Evolutionary conservation across 2,329 filamentous ascomycete genomes (phyloP), one percentile per base, ranked within the genome.

Genomic region (Cladosporium sp.): DNA sequence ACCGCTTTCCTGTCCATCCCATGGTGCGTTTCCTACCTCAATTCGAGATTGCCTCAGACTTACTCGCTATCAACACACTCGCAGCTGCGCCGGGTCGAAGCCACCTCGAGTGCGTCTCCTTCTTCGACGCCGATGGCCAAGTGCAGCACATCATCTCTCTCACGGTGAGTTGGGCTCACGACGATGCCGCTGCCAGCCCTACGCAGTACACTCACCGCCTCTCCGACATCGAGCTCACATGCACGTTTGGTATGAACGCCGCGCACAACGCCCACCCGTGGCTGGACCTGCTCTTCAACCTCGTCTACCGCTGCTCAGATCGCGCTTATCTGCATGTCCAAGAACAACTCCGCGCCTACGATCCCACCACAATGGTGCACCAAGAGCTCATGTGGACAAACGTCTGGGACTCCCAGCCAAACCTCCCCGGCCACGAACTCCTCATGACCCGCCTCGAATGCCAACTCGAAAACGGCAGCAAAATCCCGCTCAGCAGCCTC

Each of bases 271-370:
- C 36, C 12, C 36, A 47, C n/a, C 38, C 58, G 14, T 59, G 58
- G 58, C 36, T 59, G 7, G 26, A 44, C 24, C 26, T 59, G 15
- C 36, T 59, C 12, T 21, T 30, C 58, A 28, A 59, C 24, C 58
- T 59, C 21, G 4, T 59, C 36, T 38, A 47, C 38, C 58, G 58
- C 24, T 12, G 24, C n/a, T 59, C 58, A 21, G 58, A 59, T 24
- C 58, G 58, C 24, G 58, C 58, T 3, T 44, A 44, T 15, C 38
- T 59, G 0, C 26, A 47, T 26, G 58, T 59, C 21, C 58, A 59
- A 8, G 15, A 47, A 10, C 36, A 59, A 2, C 26, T 59, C 2
- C n/a, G 30, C 14, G 24, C n/a, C 0, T 28, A 55, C 1, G 14
- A 21, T 6, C 32, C 30, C n/a, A 28, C 30, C 7, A 24, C 21